Percentiles rank a stretch among this genome's conserved stretches.
phyloP scores from a whole-genome alignment of 768 basidiomycete species.

The Collybia sp. region DNA sequence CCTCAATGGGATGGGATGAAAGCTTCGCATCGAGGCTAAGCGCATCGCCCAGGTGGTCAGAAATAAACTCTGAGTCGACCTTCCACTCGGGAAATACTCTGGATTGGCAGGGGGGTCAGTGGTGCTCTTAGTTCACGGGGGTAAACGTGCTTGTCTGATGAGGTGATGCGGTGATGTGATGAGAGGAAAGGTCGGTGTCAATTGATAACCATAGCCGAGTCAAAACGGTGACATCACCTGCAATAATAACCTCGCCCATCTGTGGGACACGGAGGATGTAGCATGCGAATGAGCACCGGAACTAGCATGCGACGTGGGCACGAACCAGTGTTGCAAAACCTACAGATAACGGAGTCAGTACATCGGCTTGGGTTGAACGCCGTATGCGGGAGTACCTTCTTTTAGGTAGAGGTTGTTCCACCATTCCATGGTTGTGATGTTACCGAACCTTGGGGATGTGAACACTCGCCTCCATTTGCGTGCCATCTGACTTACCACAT shows the following conservation, averaged over 20 bases:
- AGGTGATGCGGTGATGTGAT: not conserved
- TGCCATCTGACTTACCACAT: constrained; percentile 51
- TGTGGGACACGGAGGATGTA: constrained; percentile 16
- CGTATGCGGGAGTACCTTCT: constrained; percentile 43
- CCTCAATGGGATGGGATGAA: constrained; percentile 91
- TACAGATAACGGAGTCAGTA: constrained; percentile 15
- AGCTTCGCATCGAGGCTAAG: constrained; percentile 78
- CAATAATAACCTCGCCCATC: constrained; percentile 87
- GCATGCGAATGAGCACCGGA: not conserved
- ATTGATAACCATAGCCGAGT: not conserved
- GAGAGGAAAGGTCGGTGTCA: not conserved
- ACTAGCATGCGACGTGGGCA: constrained; percentile 4
- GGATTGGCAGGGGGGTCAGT: constrained; percentile 4
- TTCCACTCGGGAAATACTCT: constrained; percentile 86
- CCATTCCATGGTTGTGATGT: constrained; percentile 93
- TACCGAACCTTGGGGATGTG: constrained; percentile 70
- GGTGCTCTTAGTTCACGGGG: not conserved
- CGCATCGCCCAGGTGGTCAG: constrained; percentile 70
- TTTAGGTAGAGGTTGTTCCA: constrained; percentile 84
- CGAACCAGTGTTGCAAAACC: constrained; percentile 83
- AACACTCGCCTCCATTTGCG: not conserved
- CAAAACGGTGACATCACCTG: constrained; percentile 37
- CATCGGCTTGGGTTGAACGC: too few species aligned
- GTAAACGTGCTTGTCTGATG: constrained; percentile 48
- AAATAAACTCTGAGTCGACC: constrained; percentile 76